phyloP scores from a whole-genome alignment of 768 basidiomycete genomes.

The Heimioporus sp. region DNA sequence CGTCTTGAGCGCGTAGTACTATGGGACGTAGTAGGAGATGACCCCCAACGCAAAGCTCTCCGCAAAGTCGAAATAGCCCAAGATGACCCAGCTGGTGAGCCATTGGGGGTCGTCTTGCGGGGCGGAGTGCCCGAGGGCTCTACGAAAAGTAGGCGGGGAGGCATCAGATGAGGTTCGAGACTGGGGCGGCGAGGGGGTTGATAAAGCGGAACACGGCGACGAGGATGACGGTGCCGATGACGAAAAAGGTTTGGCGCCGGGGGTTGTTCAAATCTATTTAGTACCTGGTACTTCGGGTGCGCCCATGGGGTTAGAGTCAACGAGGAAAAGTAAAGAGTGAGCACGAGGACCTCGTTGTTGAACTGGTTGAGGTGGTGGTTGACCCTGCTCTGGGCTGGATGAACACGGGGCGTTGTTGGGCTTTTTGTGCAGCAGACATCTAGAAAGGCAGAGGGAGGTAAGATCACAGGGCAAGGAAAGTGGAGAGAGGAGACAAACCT shows the following conservation, averaged over 20 bases:
- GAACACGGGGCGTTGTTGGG: slow-evolving; percentile 87
- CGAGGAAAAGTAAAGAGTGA: background rate
- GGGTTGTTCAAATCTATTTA: slow-evolving; percentile 82
- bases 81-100: slow-evolving; percentile 97
- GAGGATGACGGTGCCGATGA: slow-evolving; percentile 67
- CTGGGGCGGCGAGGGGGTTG: slow-evolving; percentile 88
- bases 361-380: slow-evolving; percentile 82
- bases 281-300: slow-evolving; percentile 84
- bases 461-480: no score
- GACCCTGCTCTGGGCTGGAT: slow-evolving; percentile 82
- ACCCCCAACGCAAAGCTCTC: slow-evolving; percentile 82
- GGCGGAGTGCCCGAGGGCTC: slow-evolving; percentile 86
- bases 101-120: slow-evolving; percentile 89
- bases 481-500: no score
- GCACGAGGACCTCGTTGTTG: slow-evolving; percentile 85
- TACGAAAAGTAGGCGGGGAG: slow-evolving; percentile 93
- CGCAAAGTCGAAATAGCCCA: slow-evolving; percentile 90
- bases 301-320: slow-evolving; percentile 26
- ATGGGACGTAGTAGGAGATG: slow-evolving; percentile 89
- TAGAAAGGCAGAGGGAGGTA: no score
- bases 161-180: slow-evolving; percentile 94
- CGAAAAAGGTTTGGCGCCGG: slow-evolving; percentile 90
- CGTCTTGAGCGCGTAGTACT: slow-evolving; percentile 95
- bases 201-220: slow-evolving; percentile 75
- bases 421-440: slow-evolving; percentile 74